Evolutionary conservation across 352 stramenopile species (phyloP).

Genomic region (Thraustotheca clavata): DNA sequence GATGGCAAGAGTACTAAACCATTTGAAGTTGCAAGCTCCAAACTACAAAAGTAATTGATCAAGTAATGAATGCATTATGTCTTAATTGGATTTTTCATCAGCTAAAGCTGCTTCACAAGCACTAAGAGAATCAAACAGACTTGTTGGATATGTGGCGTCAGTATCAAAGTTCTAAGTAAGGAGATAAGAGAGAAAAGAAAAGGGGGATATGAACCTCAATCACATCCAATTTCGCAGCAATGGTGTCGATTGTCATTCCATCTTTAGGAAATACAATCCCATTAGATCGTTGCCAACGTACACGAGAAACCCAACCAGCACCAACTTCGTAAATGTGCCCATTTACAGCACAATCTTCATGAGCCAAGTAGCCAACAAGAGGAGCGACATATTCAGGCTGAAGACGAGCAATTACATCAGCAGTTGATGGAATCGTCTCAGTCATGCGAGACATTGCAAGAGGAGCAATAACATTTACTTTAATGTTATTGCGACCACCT

Average conservation of each 20-base stretch:
- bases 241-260: conserved; percentile 39
- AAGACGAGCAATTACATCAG: conserved; percentile 51
- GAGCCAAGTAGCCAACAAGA: conserved; percentile 77
- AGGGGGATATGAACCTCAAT: conserved; percentile 42
- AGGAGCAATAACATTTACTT: conserved; percentile 75
- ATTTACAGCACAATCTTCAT: conserved; percentile 61
- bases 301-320: conserved; percentile 63
- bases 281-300: conserved; percentile 65
- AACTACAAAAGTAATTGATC: conserved; percentile 46
- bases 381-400: conserved; percentile 69
- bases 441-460: conserved; percentile 82
- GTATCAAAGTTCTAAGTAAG: conserved; percentile 46
- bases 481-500: conserved; percentile 60
- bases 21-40: conserved; percentile 53
- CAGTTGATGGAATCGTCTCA: conserved; percentile 51
- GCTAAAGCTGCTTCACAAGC: conserved; percentile 18
- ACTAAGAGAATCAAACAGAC: conserved; percentile 50
- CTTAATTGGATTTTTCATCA: not conserved
- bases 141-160: conserved; percentile 47
- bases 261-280: conserved; percentile 47
- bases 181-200: not conserved
- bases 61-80: not conserved
- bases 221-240: conserved; percentile 41
- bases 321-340: conserved; percentile 79
- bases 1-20: conserved; percentile 36